Evolutionary conservation across 2,329 filamentous ascomycete species (phyloP).

Genomic region (Aspergillus sojae): DNA sequence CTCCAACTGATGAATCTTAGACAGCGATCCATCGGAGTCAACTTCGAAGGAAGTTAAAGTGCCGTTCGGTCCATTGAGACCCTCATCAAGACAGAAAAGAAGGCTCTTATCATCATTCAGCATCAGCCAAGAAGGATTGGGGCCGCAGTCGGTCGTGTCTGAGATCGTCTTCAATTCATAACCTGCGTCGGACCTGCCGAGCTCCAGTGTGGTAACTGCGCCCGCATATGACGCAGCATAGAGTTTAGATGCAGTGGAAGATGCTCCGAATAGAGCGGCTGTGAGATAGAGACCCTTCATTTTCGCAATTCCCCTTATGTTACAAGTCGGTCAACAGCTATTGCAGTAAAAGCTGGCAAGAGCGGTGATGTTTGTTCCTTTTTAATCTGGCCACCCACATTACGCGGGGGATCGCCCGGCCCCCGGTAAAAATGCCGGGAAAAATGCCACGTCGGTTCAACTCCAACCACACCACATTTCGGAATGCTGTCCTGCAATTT

Average conservation of each 20-base stretch:
- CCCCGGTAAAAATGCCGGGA: background rate
- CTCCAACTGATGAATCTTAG: slow-evolving; percentile 12
- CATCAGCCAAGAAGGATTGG: slow-evolving; percentile 26
- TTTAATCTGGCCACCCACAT: background rate
- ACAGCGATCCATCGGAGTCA: slow-evolving; percentile 18
- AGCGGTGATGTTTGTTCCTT: background rate
- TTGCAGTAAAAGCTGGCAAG: too few species aligned
- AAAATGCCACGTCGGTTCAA: background rate
- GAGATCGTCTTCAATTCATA: slow-evolving; percentile 12
- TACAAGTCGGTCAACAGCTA: background rate
- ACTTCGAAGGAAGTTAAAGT: slow-evolving; percentile 22
- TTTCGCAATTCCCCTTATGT: background rate
- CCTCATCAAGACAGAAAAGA: slow-evolving; percentile 26
- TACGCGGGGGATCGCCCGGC: background rate
- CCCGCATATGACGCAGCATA: slow-evolving; percentile 41
- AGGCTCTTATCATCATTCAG: slow-evolving; percentile 15
- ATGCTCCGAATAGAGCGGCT: slow-evolving; percentile 2
- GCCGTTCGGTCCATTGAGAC: slow-evolving; percentile 18
- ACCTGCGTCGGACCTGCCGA: slow-evolving; percentile 17
- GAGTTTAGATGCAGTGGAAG: slow-evolving; percentile 18
- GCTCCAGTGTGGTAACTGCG: slow-evolving; percentile 32
- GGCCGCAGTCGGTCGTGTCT: slow-evolving; percentile 16
- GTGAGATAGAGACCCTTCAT: background rate
- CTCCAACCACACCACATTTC: background rate
- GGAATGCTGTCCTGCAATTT: background rate